Percentiles rank a stretch among this genome's conserved stretches.
These are phyloP conservation scores for Penicillium herquei DNA, from an alignment of 495 filamentous ascomycete genomes.

Conservation along the genomic window DNA sequence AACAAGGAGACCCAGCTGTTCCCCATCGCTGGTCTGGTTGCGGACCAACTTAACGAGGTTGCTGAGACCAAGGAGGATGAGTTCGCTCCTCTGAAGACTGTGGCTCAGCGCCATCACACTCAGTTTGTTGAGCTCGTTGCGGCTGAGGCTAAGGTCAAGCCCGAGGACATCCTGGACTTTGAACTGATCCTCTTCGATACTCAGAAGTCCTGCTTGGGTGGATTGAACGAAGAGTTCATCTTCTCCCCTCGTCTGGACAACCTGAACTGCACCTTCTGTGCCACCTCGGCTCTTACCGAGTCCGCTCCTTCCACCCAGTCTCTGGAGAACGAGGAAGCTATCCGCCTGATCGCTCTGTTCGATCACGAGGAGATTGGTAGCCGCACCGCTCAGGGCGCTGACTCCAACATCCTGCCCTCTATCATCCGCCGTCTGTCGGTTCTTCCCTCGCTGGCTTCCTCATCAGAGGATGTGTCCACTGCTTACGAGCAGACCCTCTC, in stretches of 20 bases:
- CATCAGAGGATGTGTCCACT: conserved; percentile 57
- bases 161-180: conserved; percentile 81
- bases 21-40: conserved; percentile 84
- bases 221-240: conserved; percentile 89
- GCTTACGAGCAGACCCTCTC: conserved; percentile 92
- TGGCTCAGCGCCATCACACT: conserved; percentile 85
- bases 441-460: conserved; percentile 55
- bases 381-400: conserved; percentile 84
- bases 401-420: conserved; percentile 87
- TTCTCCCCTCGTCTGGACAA: conserved; percentile 93
- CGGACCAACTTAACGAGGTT: conserved; percentile 80
- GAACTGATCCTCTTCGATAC: conserved; percentile 96
- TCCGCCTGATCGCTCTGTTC: conserved; percentile 88
- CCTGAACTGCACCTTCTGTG: conserved; percentile 91
- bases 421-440: conserved; percentile 85
- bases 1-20: conserved; percentile 97
- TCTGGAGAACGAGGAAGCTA: conserved; percentile 72
- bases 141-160: conserved; percentile 65
- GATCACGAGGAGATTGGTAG: conserved; percentile 98
- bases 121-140: conserved; percentile 83
- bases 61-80: conserved; percentile 40
- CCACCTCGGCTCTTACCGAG: conserved; percentile 73
- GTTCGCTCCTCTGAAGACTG: conserved; percentile 66
- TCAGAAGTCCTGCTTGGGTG: conserved; percentile 83
- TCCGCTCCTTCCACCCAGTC: conserved; percentile 61